phyloP scores from a whole-genome alignment of 1,284 basidiomycete genomes.

The Entoloma clypeatum region DNA sequence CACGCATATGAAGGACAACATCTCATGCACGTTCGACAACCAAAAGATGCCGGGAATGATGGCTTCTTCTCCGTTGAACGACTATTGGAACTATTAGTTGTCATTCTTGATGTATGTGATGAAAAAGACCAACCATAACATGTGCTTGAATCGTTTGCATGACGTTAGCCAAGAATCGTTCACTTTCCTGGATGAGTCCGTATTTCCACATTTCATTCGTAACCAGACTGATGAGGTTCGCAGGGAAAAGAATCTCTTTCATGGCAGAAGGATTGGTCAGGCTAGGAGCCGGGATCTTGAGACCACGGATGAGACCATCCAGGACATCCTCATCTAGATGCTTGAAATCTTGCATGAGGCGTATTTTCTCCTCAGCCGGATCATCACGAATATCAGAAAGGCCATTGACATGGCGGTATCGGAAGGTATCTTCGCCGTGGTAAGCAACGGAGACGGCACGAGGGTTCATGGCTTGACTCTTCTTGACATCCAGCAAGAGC shows the following conservation, averaged over 20 bases:
- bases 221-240: constrained; percentile 96
- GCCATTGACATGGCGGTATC: constrained; percentile 65
- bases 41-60: constrained; percentile 98
- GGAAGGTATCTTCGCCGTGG: constrained; percentile 72
- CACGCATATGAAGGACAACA: constrained; percentile 97
- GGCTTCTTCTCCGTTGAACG: constrained; percentile 91
- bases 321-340: constrained; percentile 94
- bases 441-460: constrained; percentile 93
- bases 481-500: constrained; percentile 73
- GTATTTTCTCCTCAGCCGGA: constrained; percentile 92
- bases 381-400: constrained; percentile 75
- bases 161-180: constrained; percentile 96
- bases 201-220: constrained; percentile 99
- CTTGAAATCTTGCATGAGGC: constrained; percentile 89
- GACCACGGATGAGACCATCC: constrained; percentile 83
- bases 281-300: constrained; percentile 93
- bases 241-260: constrained; percentile 99
- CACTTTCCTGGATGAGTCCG: constrained; percentile 94
- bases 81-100: constrained; percentile 40
- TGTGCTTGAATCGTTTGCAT: constrained; percentile 98
- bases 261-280: constrained; percentile 88
- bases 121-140: constrained; percentile 81
- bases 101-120: constrained; percentile 6
- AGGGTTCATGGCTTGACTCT: constrained; percentile 70
- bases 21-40: constrained; percentile 99